These are phyloP conservation scores for Podospora pseudopauciseta DNA, from an alignment of 495 filamentous ascomycete genomes.

Conservation along the genomic window DNA sequence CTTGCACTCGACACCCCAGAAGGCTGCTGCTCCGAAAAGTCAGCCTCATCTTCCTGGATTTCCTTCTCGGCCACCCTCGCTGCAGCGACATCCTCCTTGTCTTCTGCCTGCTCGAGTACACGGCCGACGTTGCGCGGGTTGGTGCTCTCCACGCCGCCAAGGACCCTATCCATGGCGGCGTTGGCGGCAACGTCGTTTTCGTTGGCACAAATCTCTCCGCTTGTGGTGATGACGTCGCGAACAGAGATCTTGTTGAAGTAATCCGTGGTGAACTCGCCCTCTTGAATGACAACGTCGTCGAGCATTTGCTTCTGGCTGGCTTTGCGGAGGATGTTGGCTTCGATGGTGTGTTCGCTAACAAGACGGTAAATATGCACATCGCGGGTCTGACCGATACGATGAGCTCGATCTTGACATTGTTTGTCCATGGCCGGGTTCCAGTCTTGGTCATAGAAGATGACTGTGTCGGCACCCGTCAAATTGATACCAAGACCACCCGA, in stretches of 20 bases:
- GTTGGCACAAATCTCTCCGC: slow-evolving; percentile 50
- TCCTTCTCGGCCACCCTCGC: slow-evolving; percentile 87
- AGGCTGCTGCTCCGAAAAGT: slow-evolving; percentile 78
- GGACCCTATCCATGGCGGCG: slow-evolving; percentile 81
- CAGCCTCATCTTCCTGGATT: slow-evolving; percentile 80
- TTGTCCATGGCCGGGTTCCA: slow-evolving; percentile 99
- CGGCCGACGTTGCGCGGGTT: slow-evolving; percentile 48
- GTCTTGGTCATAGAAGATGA: slow-evolving; percentile 99
- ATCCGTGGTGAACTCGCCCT: slow-evolving; percentile 97
- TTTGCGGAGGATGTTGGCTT: slow-evolving; percentile 96
- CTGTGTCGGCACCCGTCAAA: slow-evolving; percentile 92
- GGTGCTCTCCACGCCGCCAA: slow-evolving; percentile 56
- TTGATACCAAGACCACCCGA: slow-evolving; percentile 97
- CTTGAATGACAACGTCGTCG: slow-evolving; percentile 97
- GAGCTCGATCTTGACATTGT: slow-evolving; percentile 96
- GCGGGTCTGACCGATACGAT: slow-evolving; percentile 96
- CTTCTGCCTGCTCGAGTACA: slow-evolving; percentile 84
- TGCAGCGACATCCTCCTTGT: slow-evolving; percentile 84
- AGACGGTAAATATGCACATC: slow-evolving; percentile 98
- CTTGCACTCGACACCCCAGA: slow-evolving; percentile 43
- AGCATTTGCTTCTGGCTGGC: slow-evolving; percentile 96
- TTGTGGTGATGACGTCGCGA: slow-evolving; percentile 64
- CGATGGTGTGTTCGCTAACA: slow-evolving; percentile 95
- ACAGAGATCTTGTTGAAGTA: slow-evolving; percentile 82
- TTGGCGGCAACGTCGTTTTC: slow-evolving; percentile 65